Evolutionary conservation across 352 stramenopile genomes (phyloP).

Genomic region (Pythium brassicae): DNA sequence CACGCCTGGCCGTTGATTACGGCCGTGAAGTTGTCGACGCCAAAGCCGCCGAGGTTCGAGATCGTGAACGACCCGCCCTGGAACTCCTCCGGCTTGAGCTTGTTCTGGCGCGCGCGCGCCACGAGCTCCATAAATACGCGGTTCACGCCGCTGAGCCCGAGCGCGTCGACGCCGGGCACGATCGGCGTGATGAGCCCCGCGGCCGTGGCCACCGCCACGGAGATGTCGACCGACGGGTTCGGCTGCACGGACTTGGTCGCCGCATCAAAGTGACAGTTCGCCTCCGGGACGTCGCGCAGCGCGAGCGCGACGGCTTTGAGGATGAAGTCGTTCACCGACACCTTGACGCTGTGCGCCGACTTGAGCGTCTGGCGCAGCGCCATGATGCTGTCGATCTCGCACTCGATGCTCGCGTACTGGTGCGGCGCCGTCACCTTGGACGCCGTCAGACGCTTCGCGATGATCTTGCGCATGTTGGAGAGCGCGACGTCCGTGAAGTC

Average conservation of each 20-base stretch:
- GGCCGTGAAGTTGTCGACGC: constrained; percentile 97
- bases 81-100: constrained; percentile 99
- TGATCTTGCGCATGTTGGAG: constrained; percentile 98
- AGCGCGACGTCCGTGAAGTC: constrained; percentile 84
- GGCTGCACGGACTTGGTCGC: constrained; percentile 59
- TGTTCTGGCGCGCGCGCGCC: constrained; percentile 91
- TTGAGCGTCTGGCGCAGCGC: constrained; percentile 92
- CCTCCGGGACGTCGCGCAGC: constrained; percentile 96
- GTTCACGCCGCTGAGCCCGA: constrained; percentile 94
- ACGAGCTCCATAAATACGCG: constrained; percentile 97
- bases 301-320: constrained; percentile 96
- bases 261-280: constrained; percentile 79
- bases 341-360: constrained; percentile 91
- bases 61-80: constrained; percentile 99
- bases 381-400: constrained; percentile 91
- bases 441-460: constrained; percentile 95
- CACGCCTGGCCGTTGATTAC: constrained; percentile 99
- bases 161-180: constrained; percentile 91
- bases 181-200: constrained; percentile 98
- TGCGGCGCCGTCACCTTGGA: constrained; percentile 96
- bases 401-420: constrained; percentile 96
- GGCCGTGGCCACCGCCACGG: constrained; percentile 97
- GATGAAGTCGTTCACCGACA: constrained; percentile 99
- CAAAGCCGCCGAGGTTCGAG: constrained; percentile 98
- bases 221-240: constrained; percentile 94